Conservation (phyloP, 192 early-diverging fungal species). For the Entomortierella beljakovae region DNA sequence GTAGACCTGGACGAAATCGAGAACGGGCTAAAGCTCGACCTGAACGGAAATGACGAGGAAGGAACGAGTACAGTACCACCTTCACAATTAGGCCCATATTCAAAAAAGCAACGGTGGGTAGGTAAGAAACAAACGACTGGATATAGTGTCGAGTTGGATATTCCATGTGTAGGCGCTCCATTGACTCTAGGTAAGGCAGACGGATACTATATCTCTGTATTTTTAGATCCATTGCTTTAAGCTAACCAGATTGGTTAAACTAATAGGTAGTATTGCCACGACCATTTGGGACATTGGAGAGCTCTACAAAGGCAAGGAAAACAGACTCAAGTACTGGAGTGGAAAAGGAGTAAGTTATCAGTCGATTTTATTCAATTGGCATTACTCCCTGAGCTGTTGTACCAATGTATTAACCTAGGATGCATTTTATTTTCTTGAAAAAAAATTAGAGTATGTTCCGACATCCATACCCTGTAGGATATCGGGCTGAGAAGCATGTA, state of each 20-base stretch:
- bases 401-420: not conserved
- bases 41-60: not conserved
- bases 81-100: constrained; percentile 10
- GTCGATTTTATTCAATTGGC: not conserved
- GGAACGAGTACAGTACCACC: constrained; percentile 12
- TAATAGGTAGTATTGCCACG: constrained; percentile 59
- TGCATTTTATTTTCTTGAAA: not conserved
- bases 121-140: constrained; percentile 45
- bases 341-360: constrained; percentile 56
- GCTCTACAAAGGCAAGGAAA: constrained; percentile 53
- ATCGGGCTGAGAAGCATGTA: constrained; percentile 58
- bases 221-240: too few relatives aligned
- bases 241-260: too few relatives aligned
- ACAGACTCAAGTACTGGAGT: constrained; percentile 61
- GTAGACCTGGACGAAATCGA: constrained; percentile 36
- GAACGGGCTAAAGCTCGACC: constrained; percentile 2
- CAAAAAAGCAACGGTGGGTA: constrained; percentile 25
- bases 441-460: constrained; percentile 53
- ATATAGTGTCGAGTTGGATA: constrained; percentile 10
- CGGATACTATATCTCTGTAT: not conserved
- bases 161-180: constrained; percentile 41
- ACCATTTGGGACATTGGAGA: constrained; percentile 63
- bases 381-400: not conserved
- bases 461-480: constrained; percentile 67
- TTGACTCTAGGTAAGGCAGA: constrained; percentile 55